Evolutionary conservation across 192 early-diverging fungal species (phyloP), one percentile per base, ranked within the genome.

Genomic region (Geosiphon pyriformis): DNA sequence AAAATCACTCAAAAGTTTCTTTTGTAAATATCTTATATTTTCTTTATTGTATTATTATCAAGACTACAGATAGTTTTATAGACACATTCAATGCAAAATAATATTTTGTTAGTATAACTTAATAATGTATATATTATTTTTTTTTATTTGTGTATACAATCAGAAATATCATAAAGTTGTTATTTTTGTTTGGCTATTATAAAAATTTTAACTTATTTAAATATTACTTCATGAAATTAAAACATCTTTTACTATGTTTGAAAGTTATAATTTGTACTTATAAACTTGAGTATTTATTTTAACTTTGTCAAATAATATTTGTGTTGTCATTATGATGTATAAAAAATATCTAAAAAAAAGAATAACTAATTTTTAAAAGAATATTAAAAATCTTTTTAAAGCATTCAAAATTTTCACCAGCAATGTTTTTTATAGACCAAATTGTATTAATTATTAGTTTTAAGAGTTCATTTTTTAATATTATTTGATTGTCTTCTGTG

Each of bases 311-410:
- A 42, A 26, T 18, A 46, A 46, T 61, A 53, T 22, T n/a, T n/a
- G n/a, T n/a, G n/a, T n/a, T n/a, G n/a, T n/a, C n/a, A n/a, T n/a
- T n/a, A n/a, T n/a, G n/a, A 46, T 33, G 59, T 2, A 25, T 46
- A 46, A 61, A 46, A 47, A 46, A 61, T 25, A 15, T 46, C 17
- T 22, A 15, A 57, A 46, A n/a, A n/a, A n/a, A n/a, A n/a, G 37
- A 46, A 61, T 61, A 17, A 61, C 59, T 61, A 61, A 61, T 12
- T 46, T 61, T 61, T 17, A 23, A 61, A 47, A 26, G 59, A 61
- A 61, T 61, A n/a, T n/a, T n/a, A n/a, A n/a, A n/a, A n/a, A n/a
- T n/a, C n/a, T n/a, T n/a, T n/a, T n/a, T n/a, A n/a, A n/a, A n/a
- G n/a, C n/a, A n/a, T n/a, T n/a, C n/a, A n/a, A n/a, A n/a, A n/a